Percentiles rank a stretch among this genome's conserved stretches.
These are phyloP conservation scores for Carpinus viminea DNA, from an alignment of 306 rosid genomes.

Conservation along the genomic window DNA sequence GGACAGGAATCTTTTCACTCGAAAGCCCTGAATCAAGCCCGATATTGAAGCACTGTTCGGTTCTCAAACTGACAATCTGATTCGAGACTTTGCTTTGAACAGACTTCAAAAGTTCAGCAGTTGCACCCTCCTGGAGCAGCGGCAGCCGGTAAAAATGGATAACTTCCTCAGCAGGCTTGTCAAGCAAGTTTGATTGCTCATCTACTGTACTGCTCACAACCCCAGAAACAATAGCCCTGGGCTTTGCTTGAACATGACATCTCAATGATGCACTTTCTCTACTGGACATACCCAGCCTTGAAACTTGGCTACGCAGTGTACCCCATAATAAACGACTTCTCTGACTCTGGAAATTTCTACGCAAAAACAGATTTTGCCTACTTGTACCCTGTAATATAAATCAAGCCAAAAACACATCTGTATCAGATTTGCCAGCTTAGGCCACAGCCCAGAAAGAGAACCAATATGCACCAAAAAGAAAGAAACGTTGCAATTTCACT, in stretches of 20 bases:
- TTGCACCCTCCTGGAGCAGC: constrained; percentile 67
- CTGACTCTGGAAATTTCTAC: constrained; percentile 34
- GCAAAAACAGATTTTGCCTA: constrained; percentile 44
- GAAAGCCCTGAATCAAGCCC: constrained; percentile 59
- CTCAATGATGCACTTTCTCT: constrained; percentile 39
- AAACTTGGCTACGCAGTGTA: constrained; percentile 8
- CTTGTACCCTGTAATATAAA: constrained; percentile 51
- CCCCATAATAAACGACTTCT: constrained; percentile 58
- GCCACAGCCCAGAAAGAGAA: background rate
- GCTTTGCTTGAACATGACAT: constrained; percentile 51
- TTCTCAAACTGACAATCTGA: constrained; percentile 67
- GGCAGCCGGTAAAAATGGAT: constrained; percentile 70
- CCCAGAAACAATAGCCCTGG: constrained; percentile 52
- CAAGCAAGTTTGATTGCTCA: constrained; percentile 41
- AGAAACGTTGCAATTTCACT: background rate
- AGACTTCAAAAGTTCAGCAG: constrained; percentile 64
- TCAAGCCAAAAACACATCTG: background rate
- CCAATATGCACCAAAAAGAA: background rate
- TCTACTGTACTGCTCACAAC: constrained; percentile 45
- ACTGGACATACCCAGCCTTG: constrained; percentile 14
- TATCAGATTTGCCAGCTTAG: background rate
- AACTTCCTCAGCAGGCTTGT: constrained; percentile 53
- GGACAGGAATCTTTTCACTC: constrained; percentile 46
- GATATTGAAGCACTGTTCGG: constrained; percentile 79
- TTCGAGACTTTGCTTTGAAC: constrained; percentile 65